A percentile compares a stretch with the other conserved stretches of the same genome.
phyloP scores from a whole-genome alignment of 441 rosid species.

The Corymbia citriodora region DNA sequence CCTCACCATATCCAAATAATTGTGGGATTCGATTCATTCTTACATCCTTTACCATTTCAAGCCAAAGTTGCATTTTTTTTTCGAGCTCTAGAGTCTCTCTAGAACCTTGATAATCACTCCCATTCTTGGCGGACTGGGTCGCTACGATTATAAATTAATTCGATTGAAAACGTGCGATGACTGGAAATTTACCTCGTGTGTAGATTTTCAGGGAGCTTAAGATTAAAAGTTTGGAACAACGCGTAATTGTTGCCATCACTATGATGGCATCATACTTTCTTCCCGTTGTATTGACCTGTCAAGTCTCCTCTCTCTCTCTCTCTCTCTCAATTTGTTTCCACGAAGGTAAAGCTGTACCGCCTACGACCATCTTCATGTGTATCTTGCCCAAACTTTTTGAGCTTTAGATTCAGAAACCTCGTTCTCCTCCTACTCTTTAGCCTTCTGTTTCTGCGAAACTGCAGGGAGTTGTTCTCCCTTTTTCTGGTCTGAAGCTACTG shows the following conservation, averaged over 20 bases:
- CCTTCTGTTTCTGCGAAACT: neutral
- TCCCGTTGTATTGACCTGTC: neutral
- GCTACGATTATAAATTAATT: neutral
- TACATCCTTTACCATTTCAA: no score
- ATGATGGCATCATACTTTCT: neutral
- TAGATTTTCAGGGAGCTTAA: neutral
- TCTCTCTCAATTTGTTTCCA: neutral
- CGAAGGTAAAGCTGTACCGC: neutral
- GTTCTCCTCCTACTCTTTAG: neutral
- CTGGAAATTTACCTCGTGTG: neutral
- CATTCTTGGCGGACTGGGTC: no score
- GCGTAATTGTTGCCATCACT: neutral
- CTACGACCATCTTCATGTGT: neutral
- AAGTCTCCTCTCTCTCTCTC: neutral
- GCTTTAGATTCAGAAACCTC: neutral
- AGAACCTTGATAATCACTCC: no score
- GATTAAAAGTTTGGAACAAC: neutral
- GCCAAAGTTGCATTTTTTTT: no score
- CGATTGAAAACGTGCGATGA: neutral
- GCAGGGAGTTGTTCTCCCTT: neutral
- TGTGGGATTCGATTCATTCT: no score
- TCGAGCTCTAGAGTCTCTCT: no score
- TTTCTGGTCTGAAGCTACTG: neutral
- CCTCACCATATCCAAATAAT: no score
- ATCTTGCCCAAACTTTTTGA: neutral